Base-by-base conservation (phyloP, 2,329 filamentous ascomycete species). In the Penicillium polonicum region DNA sequence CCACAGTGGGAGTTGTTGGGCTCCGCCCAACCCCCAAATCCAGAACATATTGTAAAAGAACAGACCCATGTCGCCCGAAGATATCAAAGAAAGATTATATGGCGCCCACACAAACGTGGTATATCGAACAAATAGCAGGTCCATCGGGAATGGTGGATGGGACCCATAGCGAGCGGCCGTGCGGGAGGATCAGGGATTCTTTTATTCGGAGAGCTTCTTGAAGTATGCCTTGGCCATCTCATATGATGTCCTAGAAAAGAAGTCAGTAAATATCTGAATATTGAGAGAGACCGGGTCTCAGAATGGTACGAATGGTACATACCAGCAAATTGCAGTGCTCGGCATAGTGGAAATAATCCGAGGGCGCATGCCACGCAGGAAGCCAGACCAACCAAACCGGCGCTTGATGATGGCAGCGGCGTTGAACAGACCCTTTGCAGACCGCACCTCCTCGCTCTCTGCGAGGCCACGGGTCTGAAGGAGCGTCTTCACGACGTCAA, bases 281-380 rank as follows among this genome's bases (percentile, higher is more conserved):
- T 27, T 46, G 15, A 7, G 12, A 23, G 17, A 43, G 38, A 21
- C 4, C 3, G 17, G 10, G 10, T 36, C n/a, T n/a, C 27, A 52
- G n/a, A 61, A 35, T 35, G 23, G 51, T 50, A 76, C 82, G 17
- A 61, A 38, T 35, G 21, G 51, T 50, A 76, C 82, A 70, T 74
- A 94, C 94, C 94, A 99, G 82, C 94, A 99, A 71, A 99, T 99
- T n/a, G 94, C 94, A 35, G 94, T 99, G 78, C 92, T 97, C 19
- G 94, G 94, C 89, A 97, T 97, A 1, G 94, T 96, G 12, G 92
- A 97, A 61, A 99, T 87, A 48, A 99, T 88, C 70, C 94, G 84
- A 46, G 94, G 94, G 68, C 90, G 88, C 72, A 97, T 85, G 43
- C 94, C 94, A 72, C 95, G 92, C 79, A 97, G 92, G 78, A 97